Conservation (phyloP, 75 land plant genomes). For the Pseudotsuga menziesii region DNA sequence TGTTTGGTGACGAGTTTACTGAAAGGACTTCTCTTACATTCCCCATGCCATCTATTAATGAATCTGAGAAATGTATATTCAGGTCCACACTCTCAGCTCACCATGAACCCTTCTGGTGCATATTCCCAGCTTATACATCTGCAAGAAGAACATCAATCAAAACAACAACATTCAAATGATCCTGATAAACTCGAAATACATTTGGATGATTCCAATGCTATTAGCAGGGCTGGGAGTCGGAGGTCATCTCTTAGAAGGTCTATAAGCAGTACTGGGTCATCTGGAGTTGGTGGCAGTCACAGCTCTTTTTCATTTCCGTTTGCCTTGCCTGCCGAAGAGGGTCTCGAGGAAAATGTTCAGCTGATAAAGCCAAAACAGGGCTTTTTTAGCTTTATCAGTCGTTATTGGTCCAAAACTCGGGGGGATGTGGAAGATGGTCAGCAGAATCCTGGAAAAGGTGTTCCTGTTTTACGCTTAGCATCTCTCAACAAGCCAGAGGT, state of each 20-base stretch:
- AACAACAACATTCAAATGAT: background rate
- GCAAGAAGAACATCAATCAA: background rate
- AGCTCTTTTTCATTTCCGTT: slow-evolving; percentile 14
- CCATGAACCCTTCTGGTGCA: background rate
- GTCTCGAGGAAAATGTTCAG: background rate
- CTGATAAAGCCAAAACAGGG: too few relatives aligned
- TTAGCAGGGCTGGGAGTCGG: slow-evolving; percentile 10
- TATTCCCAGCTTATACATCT: slow-evolving; percentile 1
- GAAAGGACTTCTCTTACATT: too few relatives aligned
- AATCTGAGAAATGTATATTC: too few relatives aligned
- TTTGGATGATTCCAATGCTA: slow-evolving; percentile 13
- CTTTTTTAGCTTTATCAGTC: too few relatives aligned
- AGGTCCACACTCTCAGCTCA: background rate
- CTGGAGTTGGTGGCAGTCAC: slow-evolving; percentile 19
- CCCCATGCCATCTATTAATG: too few relatives aligned
- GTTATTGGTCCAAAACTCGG: too few relatives aligned
- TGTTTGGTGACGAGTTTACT: too few relatives aligned
- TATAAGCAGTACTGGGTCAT: slow-evolving; percentile 15
- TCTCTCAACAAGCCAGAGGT: slow-evolving; percentile 71
- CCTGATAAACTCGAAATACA: slow-evolving; percentile 1
- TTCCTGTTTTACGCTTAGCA: slow-evolving; percentile 62
- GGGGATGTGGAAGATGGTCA: slow-evolving; percentile 6
- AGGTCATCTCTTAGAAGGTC: slow-evolving; percentile 17
- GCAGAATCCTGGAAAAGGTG: slow-evolving; percentile 12
- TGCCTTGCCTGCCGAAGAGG: slow-evolving; percentile 11